phyloP scores from a whole-genome alignment of 2,329 filamentous ascomycete genomes.

The Sphaerulina vaccinii region DNA sequence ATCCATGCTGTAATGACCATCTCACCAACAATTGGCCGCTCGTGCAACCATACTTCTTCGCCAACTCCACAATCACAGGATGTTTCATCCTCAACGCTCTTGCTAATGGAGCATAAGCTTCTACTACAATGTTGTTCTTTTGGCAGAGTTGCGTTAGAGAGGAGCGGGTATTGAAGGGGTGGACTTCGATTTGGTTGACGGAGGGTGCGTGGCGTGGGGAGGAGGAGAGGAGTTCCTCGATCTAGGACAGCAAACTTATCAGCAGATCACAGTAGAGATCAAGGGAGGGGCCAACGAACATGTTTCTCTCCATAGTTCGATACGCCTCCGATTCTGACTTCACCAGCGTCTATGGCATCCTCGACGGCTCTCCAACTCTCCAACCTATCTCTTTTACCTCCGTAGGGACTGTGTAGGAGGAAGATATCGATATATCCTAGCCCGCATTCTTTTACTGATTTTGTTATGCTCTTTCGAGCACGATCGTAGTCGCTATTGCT shows the following conservation, averaged over 20 bases:
- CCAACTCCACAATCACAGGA: constrained; percentile 59
- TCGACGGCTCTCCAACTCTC: constrained; percentile 76
- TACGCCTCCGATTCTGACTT: constrained; percentile 70
- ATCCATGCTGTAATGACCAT: constrained; percentile 74
- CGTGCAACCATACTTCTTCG: constrained; percentile 67
- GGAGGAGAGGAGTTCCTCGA: constrained; percentile 66
- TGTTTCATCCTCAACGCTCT: constrained; percentile 69
- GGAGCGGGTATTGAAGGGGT: constrained; percentile 75
- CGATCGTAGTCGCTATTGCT: constrained; percentile 66
- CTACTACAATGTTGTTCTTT: constrained; percentile 65
- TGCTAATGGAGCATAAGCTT: constrained; percentile 78
- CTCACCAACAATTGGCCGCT: constrained; percentile 73
- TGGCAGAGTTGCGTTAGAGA: constrained; percentile 66
- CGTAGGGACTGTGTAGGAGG: constrained; percentile 75
- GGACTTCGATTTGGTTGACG: constrained; percentile 79
- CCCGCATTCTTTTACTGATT: constrained; percentile 63
- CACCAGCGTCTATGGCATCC: constrained; percentile 70
- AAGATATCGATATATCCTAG: constrained; percentile 78
- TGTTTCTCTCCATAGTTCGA: constrained; percentile 77
- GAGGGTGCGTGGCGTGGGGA: constrained; percentile 63
- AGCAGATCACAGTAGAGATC: background rate
- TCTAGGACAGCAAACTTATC: constrained; percentile 43
- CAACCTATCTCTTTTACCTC: constrained; percentile 64
- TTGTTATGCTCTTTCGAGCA: constrained; percentile 64
- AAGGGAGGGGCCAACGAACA: constrained; percentile 47